A percentile compares a stretch with the other conserved stretches of the same genome.
Evolutionary conservation across 768 basidiomycete genomes (phyloP).

Genomic region (Leccinellum luteum): DNA sequence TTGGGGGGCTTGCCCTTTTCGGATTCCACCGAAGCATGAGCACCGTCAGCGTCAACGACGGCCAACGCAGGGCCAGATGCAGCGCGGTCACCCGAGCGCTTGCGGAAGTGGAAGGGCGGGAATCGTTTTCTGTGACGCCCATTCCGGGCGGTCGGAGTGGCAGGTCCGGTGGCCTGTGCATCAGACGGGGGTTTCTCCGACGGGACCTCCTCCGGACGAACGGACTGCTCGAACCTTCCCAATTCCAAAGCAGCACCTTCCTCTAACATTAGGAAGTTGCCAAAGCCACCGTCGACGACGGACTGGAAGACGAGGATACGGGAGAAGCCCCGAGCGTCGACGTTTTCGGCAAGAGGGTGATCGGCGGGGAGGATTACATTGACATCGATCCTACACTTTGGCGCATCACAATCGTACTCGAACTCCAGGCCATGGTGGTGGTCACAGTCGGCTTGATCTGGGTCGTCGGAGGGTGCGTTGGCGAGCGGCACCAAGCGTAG

Average conservation of each 20-base stretch:
- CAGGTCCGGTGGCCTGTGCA: slow-evolving; percentile 8
- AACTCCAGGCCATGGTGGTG: slow-evolving; percentile 84
- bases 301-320: slow-evolving; percentile 39
- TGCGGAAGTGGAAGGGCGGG: slow-evolving; percentile 66
- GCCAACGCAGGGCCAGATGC: slow-evolving; percentile 77
- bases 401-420: slow-evolving; percentile 88
- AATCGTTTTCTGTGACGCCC: slow-evolving; percentile 52
- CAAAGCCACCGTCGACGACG: slow-evolving; percentile 82
- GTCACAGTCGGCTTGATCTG: slow-evolving; percentile 44
- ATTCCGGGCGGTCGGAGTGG: slow-evolving; percentile 15
- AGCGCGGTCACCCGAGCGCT: slow-evolving; percentile 45
- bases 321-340: slow-evolving; percentile 32
- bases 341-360: slow-evolving; percentile 51
- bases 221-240: slow-evolving; percentile 58
- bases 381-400: slow-evolving; percentile 78
- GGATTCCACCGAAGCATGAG: slow-evolving; percentile 29
- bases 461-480: slow-evolving; percentile 43
- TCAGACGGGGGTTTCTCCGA: slow-evolving; percentile 13
- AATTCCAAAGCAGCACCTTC: slow-evolving; percentile 81
- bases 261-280: slow-evolving; percentile 65
- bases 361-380: slow-evolving; percentile 68
- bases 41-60: slow-evolving; percentile 67
- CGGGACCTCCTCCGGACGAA: slow-evolving; percentile 1
- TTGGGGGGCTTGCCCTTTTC: slow-evolving; percentile 44
- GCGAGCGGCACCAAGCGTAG: slow-evolving; percentile 71